Percentiles rank a stretch among this genome's conserved stretches.
phyloP scores from a whole-genome alignment of 116 monocot species.

The Posidonia oceanica region DNA sequence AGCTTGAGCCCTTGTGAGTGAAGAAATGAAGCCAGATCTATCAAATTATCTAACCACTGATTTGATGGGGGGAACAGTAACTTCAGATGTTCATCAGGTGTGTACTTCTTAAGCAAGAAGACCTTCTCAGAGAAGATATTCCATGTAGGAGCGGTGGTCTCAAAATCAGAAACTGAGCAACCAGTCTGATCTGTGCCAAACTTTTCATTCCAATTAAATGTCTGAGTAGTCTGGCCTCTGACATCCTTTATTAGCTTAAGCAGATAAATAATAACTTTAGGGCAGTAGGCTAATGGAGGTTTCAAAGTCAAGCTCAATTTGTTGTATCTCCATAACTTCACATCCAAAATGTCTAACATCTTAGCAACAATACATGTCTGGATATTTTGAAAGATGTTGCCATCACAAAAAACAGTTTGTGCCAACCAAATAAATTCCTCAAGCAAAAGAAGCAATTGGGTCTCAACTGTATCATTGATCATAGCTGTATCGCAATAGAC shows the following conservation, averaged over 20 bases:
- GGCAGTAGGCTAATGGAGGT: slow-evolving; percentile 60
- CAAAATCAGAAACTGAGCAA: slow-evolving; percentile 9
- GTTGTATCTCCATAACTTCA: slow-evolving; percentile 42
- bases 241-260: slow-evolving; percentile 55
- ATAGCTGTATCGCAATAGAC: slow-evolving; percentile 19
- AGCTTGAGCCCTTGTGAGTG: slow-evolving; percentile 62
- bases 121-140: slow-evolving; percentile 42
- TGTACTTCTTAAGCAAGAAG: slow-evolving; percentile 40
- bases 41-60: slow-evolving; percentile 70
- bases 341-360: slow-evolving; percentile 48
- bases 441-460: slow-evolving; percentile 40
- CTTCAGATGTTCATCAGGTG: slow-evolving; percentile 51
- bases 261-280: slow-evolving; percentile 60
- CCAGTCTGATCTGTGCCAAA: slow-evolving; percentile 13
- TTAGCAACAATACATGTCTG: slow-evolving; percentile 47
- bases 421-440: slow-evolving; percentile 76
- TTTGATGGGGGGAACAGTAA: slow-evolving; percentile 54
- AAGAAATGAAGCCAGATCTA: slow-evolving; percentile 62
- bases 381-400: slow-evolving; percentile 39
- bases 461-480: slow-evolving; percentile 20
- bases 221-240: slow-evolving; percentile 28
- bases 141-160: slow-evolving; percentile 20
- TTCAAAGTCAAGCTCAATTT: slow-evolving; percentile 25
- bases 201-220: slow-evolving; percentile 21
- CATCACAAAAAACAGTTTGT: slow-evolving; percentile 34